A percentile compares a stretch with the other conserved stretches of the same genome.
Conservation (phyloP, 306 rosid genomes). For the Acacia confusa region DNA sequence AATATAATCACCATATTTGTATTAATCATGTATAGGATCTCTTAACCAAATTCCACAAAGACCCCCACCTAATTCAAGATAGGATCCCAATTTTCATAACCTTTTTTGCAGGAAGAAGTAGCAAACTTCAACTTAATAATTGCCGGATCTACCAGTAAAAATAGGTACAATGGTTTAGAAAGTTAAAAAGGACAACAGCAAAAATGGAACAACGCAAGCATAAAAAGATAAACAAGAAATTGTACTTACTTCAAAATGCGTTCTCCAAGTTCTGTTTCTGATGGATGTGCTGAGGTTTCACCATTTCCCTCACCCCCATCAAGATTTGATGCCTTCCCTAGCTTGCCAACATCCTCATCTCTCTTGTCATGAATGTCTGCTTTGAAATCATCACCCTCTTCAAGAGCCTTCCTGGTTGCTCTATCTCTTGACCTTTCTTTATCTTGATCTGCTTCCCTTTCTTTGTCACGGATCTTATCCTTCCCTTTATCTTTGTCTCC, state of each 20-base stretch:
- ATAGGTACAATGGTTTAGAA: constrained; percentile 1
- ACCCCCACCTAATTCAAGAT: neutral
- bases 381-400: constrained; percentile 49
- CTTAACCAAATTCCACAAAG: neutral
- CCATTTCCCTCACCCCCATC: constrained; percentile 40
- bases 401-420: constrained; percentile 46
- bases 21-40: neutral
- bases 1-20: neutral
- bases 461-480: constrained; percentile 46
- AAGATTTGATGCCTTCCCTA: constrained; percentile 41
- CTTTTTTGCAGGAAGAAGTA: constrained; percentile 14
- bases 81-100: constrained; percentile 4
- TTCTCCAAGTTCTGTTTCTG: constrained; percentile 58
- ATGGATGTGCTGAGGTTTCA: constrained; percentile 38
- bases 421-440: constrained; percentile 65
- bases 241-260: constrained; percentile 72
- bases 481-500: constrained; percentile 56
- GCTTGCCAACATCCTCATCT: constrained; percentile 50
- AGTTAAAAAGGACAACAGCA: neutral
- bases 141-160: constrained; percentile 10
- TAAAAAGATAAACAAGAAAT: constrained; percentile 7
- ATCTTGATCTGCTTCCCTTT: constrained; percentile 46
- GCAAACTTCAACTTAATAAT: constrained; percentile 17
- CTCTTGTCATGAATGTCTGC: constrained; percentile 47
- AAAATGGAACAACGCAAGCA: neutral